Base-by-base conservation (phyloP, 1,284 basidiomycete genomes). In the Paramarasmius palmivorus region DNA sequence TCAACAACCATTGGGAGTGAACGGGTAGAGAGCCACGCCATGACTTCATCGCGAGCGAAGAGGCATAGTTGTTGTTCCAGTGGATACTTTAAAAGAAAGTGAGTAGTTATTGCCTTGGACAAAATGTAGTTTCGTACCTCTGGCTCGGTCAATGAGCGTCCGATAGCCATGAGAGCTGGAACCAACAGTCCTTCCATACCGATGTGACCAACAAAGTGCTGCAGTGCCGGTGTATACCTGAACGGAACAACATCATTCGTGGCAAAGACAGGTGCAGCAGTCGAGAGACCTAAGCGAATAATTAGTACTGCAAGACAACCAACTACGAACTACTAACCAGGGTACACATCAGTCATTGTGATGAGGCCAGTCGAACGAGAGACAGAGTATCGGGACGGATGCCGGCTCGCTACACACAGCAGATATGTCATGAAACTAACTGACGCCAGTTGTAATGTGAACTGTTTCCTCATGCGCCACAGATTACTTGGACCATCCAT, bases 401-500 rank as follows among this genome's bases (percentile, higher is more conserved):
- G 76, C 40, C 97, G 87, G 64, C 90, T 91, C 45, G 89, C 89
- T 49, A 99, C 79, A 61, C 87, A 92, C 60, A 98, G 83, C 39
- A 92, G 77, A 67, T 92, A 98, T 7, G 95, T 97, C 79, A 97
- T 88, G 79, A 99, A 99, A 63, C 91, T 91, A 38, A 84, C 86
- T 0, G 92, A 82, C 0, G 97, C 93, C 40, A 93, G 79, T 68
- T 99, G 95, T 40, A 91, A 73, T 9, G 95, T 90, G 70, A 99
- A 98, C 70, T 98, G 94, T 75, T 98, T 99, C 59, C 97, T 86
- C 85, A 98, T 93, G 57, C 93, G 83, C 95, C 96, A 99, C 4
- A 99, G 79, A 62, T 97, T 94, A 55, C 85, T 84, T 1, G 96
- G 87, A 4, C 82, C 83, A 25, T 81, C 75, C 92, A 98, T 97